Evolutionary conservation across 331 rosid species (phyloP).

Genomic region (Dryas integrifolia): DNA sequence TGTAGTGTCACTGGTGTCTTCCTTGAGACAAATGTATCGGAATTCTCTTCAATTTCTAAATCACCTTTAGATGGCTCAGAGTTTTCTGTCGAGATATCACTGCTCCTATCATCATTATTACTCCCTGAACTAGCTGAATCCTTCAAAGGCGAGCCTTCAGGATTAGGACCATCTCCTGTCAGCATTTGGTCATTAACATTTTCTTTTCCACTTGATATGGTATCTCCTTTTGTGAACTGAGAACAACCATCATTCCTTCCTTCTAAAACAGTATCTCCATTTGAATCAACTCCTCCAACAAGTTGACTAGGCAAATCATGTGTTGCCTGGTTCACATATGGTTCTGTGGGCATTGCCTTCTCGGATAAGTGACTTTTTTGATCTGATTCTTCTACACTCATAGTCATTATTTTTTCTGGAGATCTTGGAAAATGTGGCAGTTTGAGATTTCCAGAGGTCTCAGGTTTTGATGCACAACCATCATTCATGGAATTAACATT

Average conservation of each 20-base stretch:
- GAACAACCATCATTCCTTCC: constrained; percentile 31
- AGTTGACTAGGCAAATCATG: constrained; percentile 28
- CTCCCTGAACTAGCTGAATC: constrained; percentile 38
- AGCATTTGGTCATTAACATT: constrained; percentile 31
- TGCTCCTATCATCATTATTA: constrained; percentile 31
- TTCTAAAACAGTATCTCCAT: constrained; percentile 32
- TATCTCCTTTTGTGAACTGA: constrained; percentile 20
- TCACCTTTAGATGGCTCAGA: constrained; percentile 33
- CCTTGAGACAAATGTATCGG: constrained; percentile 27
- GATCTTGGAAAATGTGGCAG: constrained; percentile 27
- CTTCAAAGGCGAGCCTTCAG: constrained; percentile 33
- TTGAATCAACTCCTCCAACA: constrained; percentile 33
- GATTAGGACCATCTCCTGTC: constrained; percentile 26
- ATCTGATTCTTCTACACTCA: constrained; percentile 29
- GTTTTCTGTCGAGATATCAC: constrained; percentile 27
- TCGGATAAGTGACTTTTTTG: constrained; percentile 32
- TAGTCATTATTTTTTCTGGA: constrained; percentile 26
- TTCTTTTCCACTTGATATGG: constrained; percentile 34
- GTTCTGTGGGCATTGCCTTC: constrained; percentile 33
- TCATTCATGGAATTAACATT: constrained; percentile 36
- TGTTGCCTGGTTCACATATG: constrained; percentile 32
- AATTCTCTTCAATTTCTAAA: constrained; percentile 35
- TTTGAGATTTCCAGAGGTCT: constrained; percentile 31
- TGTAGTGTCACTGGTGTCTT: constrained; percentile 30
- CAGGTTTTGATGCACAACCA: constrained; percentile 33